Evolutionary conservation across 768 basidiomycete genomes (phyloP).

Genomic region (Hygrophorus russula): DNA sequence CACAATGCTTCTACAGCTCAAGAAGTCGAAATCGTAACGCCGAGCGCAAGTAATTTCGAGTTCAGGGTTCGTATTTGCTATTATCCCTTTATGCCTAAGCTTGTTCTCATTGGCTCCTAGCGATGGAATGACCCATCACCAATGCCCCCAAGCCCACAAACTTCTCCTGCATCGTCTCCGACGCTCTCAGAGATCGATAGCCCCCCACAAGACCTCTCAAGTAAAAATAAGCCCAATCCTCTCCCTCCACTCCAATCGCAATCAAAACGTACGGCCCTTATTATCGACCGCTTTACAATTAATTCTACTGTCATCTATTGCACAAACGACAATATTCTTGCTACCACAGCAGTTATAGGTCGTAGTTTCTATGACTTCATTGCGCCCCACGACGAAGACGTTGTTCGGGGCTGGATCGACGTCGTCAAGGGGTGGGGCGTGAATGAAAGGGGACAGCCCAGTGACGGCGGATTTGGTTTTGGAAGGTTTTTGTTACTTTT

Average conservation of each 20-base stretch:
- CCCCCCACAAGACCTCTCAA: slow-evolving; percentile 11
- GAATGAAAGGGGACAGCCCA: slow-evolving; percentile 74
- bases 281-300: slow-evolving; percentile 66
- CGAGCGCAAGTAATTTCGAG: slow-evolving; percentile 40
- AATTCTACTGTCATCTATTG: slow-evolving; percentile 59
- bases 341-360: slow-evolving; percentile 45
- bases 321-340: slow-evolving; percentile 60
- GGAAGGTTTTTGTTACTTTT: slow-evolving; percentile 52
- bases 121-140: slow-evolving; percentile 63
- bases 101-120: slow-evolving; percentile 21
- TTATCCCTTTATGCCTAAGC: slow-evolving; percentile 2
- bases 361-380: slow-evolving; percentile 75
- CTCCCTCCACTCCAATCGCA: slow-evolving; percentile 59
- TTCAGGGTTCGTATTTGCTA: slow-evolving; percentile 30
- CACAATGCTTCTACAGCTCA: slow-evolving; percentile 78
- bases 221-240: slow-evolving; percentile 21
- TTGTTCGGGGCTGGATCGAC: slow-evolving; percentile 65
- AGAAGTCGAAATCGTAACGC: slow-evolving; percentile 67
- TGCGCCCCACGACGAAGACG: slow-evolving; percentile 44
- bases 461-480: slow-evolving; percentile 78
- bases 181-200: slow-evolving; percentile 9
- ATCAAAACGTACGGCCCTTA: slow-evolving; percentile 67
- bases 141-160: slow-evolving; percentile 40
- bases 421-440: slow-evolving; percentile 77
- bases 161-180: slow-evolving; percentile 18